These are phyloP conservation scores for Phalaenopsis equestris DNA, from an alignment of 106 monocot species.

Conservation along the genomic window DNA sequence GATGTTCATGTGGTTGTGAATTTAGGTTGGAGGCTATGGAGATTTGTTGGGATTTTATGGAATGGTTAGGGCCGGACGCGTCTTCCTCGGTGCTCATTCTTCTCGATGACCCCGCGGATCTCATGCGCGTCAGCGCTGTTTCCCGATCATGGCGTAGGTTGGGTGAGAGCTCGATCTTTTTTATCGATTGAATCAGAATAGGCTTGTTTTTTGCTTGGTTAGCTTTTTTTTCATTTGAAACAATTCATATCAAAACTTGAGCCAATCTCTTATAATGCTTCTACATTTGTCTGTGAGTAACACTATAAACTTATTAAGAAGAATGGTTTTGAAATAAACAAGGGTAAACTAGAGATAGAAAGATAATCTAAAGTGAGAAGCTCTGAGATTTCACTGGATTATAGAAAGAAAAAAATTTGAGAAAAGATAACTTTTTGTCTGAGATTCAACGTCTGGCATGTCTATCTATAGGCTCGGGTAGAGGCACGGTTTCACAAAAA, in stretches of 20 bases:
- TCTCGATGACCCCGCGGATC: slow-evolving; percentile 26
- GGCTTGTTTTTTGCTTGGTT: background rate
- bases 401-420: too few species aligned
- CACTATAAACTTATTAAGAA: too few species aligned
- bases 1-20: background rate
- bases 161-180: slow-evolving; percentile 15
- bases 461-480: too few species aligned
- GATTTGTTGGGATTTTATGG: slow-evolving; percentile 24
- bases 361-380: too few species aligned
- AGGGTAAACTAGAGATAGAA: too few species aligned
- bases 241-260: background rate
- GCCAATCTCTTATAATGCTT: background rate
- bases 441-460: too few species aligned
- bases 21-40: slow-evolving; percentile 1
- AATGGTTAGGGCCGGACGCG: slow-evolving; percentile 21
- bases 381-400: too few species aligned
- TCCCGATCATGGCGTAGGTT: slow-evolving; percentile 38
- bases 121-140: slow-evolving; percentile 25
- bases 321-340: too few species aligned
- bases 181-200: background rate
- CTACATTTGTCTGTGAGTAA: too few species aligned
- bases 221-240: background rate
- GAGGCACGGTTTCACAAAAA: too few species aligned
- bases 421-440: too few species aligned
- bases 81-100: slow-evolving; percentile 15